Evolutionary conservation across 306 rosid species (phyloP).

Genomic region (Morella rubra): DNA sequence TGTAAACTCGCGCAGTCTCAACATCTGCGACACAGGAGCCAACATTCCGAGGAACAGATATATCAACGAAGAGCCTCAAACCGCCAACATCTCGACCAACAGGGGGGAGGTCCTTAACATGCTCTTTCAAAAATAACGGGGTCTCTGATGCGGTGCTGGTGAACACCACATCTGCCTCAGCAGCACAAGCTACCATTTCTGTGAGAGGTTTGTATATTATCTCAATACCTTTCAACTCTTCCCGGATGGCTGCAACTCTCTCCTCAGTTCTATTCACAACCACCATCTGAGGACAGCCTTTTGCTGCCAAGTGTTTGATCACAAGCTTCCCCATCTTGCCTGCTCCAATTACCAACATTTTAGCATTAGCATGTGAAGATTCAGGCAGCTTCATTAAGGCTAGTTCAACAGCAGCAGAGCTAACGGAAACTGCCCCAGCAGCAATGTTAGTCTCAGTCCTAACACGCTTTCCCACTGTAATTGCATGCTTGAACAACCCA

Average conservation of each 20-base stretch:
- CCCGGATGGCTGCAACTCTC: constrained; percentile 72
- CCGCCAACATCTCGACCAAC: constrained; percentile 70
- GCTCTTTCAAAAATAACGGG: constrained; percentile 73
- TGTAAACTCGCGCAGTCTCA: constrained; percentile 63
- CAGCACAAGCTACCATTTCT: constrained; percentile 69
- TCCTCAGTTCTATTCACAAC: constrained; percentile 90
- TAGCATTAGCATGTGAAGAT: constrained; percentile 57
- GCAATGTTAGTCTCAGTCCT: constrained; percentile 97
- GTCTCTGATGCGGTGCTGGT: constrained; percentile 94
- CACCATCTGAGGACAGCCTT: constrained; percentile 86
- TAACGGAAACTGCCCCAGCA: constrained; percentile 97
- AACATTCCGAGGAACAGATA: constrained; percentile 93
- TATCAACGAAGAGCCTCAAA: constrained; percentile 71
- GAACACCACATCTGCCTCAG: constrained; percentile 81
- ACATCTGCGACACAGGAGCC: constrained; percentile 78
- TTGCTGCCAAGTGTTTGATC: constrained; percentile 90
- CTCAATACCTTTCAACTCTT: constrained; percentile 70
- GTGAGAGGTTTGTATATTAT: constrained; percentile 84
- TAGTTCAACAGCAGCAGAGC: constrained; percentile 96
- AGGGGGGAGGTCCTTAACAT: constrained; percentile 70
- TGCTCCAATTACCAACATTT: constrained; percentile 88
- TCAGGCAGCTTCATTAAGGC: constrained; percentile 89
- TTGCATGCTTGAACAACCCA: constrained; percentile 96
- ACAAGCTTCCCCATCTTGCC: constrained; percentile 99
- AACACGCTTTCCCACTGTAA: constrained; percentile 95